These are phyloP conservation scores for Lactarius indigo DNA, from an alignment of 768 basidiomycete species.

Conservation along the genomic window DNA sequence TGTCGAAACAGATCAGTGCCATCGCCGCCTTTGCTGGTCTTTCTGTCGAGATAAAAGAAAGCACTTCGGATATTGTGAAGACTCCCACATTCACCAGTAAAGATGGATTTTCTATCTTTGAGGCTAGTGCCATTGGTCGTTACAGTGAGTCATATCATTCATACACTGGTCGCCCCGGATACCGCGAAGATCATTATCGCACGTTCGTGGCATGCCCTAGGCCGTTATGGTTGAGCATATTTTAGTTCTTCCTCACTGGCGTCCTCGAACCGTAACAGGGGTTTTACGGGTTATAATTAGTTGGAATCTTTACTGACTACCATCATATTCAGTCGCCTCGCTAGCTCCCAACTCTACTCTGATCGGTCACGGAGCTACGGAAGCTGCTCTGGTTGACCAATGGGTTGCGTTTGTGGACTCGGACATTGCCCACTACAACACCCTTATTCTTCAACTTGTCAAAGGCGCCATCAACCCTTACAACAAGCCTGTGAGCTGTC, in stretches of 20 bases:
- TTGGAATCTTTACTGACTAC: conserved; percentile 19
- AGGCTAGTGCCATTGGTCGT: conserved; percentile 76
- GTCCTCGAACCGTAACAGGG: neutral
- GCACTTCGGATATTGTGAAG: conserved; percentile 67
- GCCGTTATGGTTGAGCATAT: neutral
- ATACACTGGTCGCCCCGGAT: neutral
- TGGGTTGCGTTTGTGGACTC: conserved; percentile 76
- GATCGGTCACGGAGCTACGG: conserved; percentile 60
- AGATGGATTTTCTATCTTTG: conserved; percentile 77
- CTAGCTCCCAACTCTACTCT: conserved; percentile 77
- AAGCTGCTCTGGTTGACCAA: conserved; percentile 76
- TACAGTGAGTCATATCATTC: conserved; percentile 64
- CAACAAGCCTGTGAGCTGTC: conserved; percentile 68
- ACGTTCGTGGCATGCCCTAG: neutral
- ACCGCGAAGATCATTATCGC: neutral
- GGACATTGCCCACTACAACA: conserved; percentile 48
- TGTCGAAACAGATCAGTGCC: conserved; percentile 42
- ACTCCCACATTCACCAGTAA: conserved; percentile 77
- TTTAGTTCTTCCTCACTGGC: neutral
- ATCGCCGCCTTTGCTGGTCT: conserved; percentile 59
- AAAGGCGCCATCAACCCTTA: conserved; percentile 56
- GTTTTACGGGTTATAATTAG: neutral
- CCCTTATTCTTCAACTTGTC: conserved; percentile 43
- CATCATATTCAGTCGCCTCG: conserved; percentile 55
- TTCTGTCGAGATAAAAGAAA: conserved; percentile 48